phyloP scores from a whole-genome alignment of 139 green algal species.

The Chlorella sp. region DNA sequence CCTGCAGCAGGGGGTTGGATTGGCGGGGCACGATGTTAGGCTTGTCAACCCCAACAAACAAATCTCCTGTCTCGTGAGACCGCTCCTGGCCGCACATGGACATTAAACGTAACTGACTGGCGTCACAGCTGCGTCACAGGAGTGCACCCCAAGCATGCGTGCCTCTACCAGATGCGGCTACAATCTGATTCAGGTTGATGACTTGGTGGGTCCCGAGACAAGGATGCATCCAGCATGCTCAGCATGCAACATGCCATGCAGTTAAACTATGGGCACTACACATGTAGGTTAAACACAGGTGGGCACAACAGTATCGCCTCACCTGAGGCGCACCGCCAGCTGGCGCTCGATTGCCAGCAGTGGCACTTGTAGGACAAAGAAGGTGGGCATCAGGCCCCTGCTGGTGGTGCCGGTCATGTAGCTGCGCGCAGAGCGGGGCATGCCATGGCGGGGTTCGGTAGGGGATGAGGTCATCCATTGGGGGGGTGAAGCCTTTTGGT shows the following conservation, averaged over 20 bases:
- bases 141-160: background rate
- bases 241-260: too few relatives aligned
- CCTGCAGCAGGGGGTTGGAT: background rate
- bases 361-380: slow-evolving; percentile 23
- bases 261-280: too few relatives aligned
- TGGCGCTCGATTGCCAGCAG: background rate
- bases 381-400: slow-evolving; percentile 10
- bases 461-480: background rate
- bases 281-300: too few relatives aligned
- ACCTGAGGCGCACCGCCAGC: slow-evolving; percentile 4
- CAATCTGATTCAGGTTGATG: too few relatives aligned
- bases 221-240: too few relatives aligned
- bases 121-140: background rate
- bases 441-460: background rate
- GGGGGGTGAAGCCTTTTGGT: background rate
- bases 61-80: too few relatives aligned
- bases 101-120: background rate
- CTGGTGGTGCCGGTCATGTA: slow-evolving; percentile 16
- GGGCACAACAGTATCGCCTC: background rate
- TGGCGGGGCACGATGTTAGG: too few relatives aligned
- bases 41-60: too few relatives aligned
- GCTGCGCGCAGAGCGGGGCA: background rate
- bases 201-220: too few relatives aligned
- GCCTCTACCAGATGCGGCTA: too few relatives aligned
- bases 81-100: too few relatives aligned